These are phyloP conservation scores for Pseudopithomyces chartarum DNA, from an alignment of 2,329 filamentous ascomycete genomes.

Conservation along the genomic window DNA sequence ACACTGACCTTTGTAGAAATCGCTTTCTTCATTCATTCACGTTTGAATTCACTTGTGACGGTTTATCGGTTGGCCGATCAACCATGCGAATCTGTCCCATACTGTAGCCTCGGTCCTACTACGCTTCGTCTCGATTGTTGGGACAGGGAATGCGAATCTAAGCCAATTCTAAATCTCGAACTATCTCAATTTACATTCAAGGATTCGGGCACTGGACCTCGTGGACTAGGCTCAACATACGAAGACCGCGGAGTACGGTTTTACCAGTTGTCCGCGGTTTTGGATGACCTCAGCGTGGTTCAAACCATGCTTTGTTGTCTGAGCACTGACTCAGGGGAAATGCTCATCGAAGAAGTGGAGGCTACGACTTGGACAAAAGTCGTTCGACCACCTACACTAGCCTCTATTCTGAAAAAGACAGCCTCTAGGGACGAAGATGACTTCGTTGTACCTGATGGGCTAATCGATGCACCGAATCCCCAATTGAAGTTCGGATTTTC, in stretches of 20 bases:
- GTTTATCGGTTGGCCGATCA: constrained; percentile 30
- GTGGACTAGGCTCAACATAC: constrained; percentile 21
- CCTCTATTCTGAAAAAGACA: constrained; percentile 4
- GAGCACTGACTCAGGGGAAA: constrained; percentile 4
- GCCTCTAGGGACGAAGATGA: constrained; percentile 22
- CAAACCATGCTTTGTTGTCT: constrained; percentile 26
- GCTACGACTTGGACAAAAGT: constrained; percentile 22
- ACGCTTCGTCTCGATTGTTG: constrained; percentile 20
- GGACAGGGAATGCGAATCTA: background rate
- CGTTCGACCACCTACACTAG: constrained; percentile 4
- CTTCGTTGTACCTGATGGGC: constrained; percentile 35
- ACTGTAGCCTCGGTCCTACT: constrained; percentile 6
- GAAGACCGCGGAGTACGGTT: constrained; percentile 24
- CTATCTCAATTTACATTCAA: constrained; percentile 25
- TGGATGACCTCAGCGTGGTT: constrained; percentile 32
- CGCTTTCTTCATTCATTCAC: constrained; percentile 39
- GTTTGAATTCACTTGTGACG: constrained; percentile 35
- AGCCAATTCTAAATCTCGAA: constrained; percentile 20
- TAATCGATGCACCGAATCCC: constrained; percentile 15
- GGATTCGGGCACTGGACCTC: background rate
- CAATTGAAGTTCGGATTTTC: constrained; percentile 14
- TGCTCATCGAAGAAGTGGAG: constrained; percentile 12
- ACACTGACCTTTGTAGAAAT: constrained; percentile 28
- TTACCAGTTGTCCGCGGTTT: constrained; percentile 29
- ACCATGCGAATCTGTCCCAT: background rate